These are phyloP conservation scores for button mushroom (Agaricus bisporus) DNA, from an alignment of 768 basidiomycete genomes.

Conservation along the genomic window DNA sequence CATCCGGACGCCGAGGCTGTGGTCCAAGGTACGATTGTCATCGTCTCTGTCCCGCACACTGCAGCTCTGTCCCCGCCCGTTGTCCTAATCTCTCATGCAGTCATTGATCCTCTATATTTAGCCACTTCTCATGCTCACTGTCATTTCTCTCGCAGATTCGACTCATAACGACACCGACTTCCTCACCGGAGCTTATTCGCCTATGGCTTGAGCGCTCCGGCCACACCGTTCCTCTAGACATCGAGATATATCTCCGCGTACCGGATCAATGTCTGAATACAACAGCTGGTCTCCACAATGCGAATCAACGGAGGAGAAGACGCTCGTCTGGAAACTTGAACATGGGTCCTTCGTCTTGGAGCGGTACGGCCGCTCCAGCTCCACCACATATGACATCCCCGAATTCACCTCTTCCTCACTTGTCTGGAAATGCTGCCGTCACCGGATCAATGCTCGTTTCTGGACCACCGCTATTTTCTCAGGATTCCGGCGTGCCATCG, in stretches of 20 bases:
- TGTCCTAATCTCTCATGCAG: neutral
- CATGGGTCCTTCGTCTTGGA: neutral
- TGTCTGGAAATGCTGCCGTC: neutral
- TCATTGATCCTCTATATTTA: constrained; percentile 4
- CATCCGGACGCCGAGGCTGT: constrained; percentile 60
- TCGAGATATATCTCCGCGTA: constrained; percentile 71
- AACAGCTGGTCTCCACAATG: constrained; percentile 11
- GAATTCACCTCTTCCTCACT: constrained; percentile 27
- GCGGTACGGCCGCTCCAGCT: neutral
- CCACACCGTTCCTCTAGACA: constrained; percentile 62
- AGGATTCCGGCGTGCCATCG: neutral
- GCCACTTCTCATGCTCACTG: neutral
- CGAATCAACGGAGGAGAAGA: constrained; percentile 18
- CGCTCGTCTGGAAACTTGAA: constrained; percentile 15
- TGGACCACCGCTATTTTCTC: constrained; percentile 17
- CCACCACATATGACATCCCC: constrained; percentile 29
- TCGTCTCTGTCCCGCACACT: constrained; percentile 11
- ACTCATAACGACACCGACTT: constrained; percentile 59
- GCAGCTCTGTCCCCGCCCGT: neutral
- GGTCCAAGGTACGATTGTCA: constrained; percentile 61
- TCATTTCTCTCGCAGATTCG: constrained; percentile 47
- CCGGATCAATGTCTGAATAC: constrained; percentile 12
- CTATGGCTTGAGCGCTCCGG: constrained; percentile 83
- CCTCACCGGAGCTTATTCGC: constrained; percentile 74
- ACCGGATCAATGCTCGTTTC: constrained; percentile 23